Base-by-base conservation (phyloP, 345 rosid species). In the Combretum micranthum region DNA sequence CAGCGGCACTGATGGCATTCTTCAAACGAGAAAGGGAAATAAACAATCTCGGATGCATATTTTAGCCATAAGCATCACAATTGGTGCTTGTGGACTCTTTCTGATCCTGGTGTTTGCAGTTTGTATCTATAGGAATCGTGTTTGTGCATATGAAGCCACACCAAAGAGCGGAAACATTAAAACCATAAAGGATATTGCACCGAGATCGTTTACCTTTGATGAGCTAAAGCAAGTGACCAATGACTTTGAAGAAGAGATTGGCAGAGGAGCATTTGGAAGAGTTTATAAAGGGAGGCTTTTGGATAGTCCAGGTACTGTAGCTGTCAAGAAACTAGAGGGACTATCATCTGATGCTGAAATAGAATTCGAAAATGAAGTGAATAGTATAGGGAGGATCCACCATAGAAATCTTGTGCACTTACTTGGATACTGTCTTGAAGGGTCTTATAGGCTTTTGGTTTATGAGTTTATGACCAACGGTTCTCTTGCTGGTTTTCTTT, bases 381-480 rank as follows among this genome's bases (percentile, higher is more conserved):
- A 26, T 2, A 44, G 56, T 39, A 68, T 70, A 5, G 47, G 69
- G 11, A 52, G 42, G 47, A 74, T 75, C 0, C 66, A 70, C 53
- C 75, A 74, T 59, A 74, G 20, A 52, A 70, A 67, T 62, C 16
- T 74, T 23, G 62, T 74, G 53, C 66, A 60, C 0, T 14, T 74
- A n/a, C n/a, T n/a, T n/a, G n/a, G n/a, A n/a, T n/a, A n/a, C n/a
- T n/a, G n/a, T n/a, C n/a, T n/a, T n/a, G 37, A 74, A 50, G 53
- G 25, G n/a, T 46, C 59, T 5, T 55, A 39, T 25, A 63, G 56
- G 55, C 60, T 64, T 39, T 56, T 64, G 0, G 56, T 64, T 4
- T 64, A 55, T 17, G 56, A 64, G 20, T 47, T 42, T 15, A 56
- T 43, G 61, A 39, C 17, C 8, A 56, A 56, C 0, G 61, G 68